Conservation (phyloP, 306 rosid species). For the Echinosophora koreensis region DNA sequence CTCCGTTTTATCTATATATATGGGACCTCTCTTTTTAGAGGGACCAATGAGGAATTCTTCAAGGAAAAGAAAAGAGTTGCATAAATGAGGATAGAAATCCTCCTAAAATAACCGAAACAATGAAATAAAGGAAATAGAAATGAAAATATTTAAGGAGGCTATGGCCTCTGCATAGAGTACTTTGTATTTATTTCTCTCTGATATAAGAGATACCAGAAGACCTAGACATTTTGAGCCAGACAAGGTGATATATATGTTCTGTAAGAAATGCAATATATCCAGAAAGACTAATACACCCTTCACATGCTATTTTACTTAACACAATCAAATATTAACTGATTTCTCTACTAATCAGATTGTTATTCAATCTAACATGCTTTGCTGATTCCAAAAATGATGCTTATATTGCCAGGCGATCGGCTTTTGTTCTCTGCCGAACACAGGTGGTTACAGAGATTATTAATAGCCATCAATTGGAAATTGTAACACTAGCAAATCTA, state of each 20-base stretch:
- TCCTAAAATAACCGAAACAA: slow-evolving; percentile 3
- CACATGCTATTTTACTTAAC: too few relatives aligned
- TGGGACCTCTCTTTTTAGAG: neutral
- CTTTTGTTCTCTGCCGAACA: slow-evolving; percentile 55
- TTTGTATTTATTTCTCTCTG: slow-evolving; percentile 7
- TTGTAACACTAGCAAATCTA: slow-evolving; percentile 78
- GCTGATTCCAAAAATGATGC: slow-evolving; percentile 25
- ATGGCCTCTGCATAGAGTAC: slow-evolving; percentile 4
- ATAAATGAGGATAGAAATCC: slow-evolving; percentile 2
- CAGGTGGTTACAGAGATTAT: slow-evolving; percentile 46
- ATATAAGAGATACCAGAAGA: too few relatives aligned
- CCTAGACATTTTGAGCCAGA: too few relatives aligned
- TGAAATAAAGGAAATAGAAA: neutral
- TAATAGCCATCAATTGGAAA: slow-evolving; percentile 61
- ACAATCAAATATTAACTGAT: neutral
- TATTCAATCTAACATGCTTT: slow-evolving; percentile 34
- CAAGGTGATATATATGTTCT: too few relatives aligned
- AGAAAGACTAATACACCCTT: too few relatives aligned
- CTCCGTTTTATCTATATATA: neutral
- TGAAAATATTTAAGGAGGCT: slow-evolving; percentile 2
- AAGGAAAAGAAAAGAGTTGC: neutral
- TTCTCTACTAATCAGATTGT: slow-evolving; percentile 16
- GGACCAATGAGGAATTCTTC: neutral
- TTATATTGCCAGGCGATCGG: slow-evolving; percentile 52
- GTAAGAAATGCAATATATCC: too few relatives aligned